Percentiles rank a stretch among this genome's conserved stretches.
These are phyloP conservation scores for Artemisia tridentata DNA, from an alignment of 129 eudicot genomes.

Conservation along the genomic window DNA sequence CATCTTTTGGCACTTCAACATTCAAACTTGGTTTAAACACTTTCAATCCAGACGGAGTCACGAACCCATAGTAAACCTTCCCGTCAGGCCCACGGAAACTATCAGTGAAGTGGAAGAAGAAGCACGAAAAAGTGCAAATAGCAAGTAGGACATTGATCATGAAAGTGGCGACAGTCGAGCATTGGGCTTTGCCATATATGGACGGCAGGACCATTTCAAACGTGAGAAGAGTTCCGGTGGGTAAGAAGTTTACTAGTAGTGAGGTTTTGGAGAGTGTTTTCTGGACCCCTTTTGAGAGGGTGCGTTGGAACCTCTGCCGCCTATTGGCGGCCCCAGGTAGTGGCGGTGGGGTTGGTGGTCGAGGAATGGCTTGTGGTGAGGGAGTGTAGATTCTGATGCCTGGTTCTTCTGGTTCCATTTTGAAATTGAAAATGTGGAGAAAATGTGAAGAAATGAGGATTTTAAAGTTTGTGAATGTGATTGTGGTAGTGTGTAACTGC, in stretches of 20 bases:
- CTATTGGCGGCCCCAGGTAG: slow-evolving; percentile 19
- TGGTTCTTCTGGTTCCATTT: slow-evolving; percentile 56
- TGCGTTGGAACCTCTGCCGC: slow-evolving; percentile 35
- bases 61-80: slow-evolving; percentile 74
- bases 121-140: slow-evolving; percentile 71
- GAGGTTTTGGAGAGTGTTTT: slow-evolving; percentile 91
- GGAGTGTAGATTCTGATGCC: slow-evolving; percentile 79
- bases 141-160: slow-evolving; percentile 58
- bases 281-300: slow-evolving; percentile 61
- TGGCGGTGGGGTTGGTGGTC: slow-evolving; percentile 24
- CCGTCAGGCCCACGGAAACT: slow-evolving; percentile 76
- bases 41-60: slow-evolving; percentile 66
- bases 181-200: slow-evolving; percentile 51
- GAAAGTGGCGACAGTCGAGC: slow-evolving; percentile 56
- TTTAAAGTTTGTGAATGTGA: background rate
- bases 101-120: slow-evolving; percentile 97
- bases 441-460: background rate
- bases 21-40: slow-evolving; percentile 61
- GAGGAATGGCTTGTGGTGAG: slow-evolving; percentile 34
- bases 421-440: slow-evolving; percentile 7
- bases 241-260: slow-evolving; percentile 86
- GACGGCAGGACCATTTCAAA: slow-evolving; percentile 94
- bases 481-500: slow-evolving; percentile 6
- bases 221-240: slow-evolving; percentile 88
- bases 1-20: slow-evolving; percentile 70